Evolutionary conservation across 2,329 filamentous ascomycete genomes (phyloP), one percentile per base, ranked within the genome.

Genomic region (Arthrobotrys megalospora): DNA sequence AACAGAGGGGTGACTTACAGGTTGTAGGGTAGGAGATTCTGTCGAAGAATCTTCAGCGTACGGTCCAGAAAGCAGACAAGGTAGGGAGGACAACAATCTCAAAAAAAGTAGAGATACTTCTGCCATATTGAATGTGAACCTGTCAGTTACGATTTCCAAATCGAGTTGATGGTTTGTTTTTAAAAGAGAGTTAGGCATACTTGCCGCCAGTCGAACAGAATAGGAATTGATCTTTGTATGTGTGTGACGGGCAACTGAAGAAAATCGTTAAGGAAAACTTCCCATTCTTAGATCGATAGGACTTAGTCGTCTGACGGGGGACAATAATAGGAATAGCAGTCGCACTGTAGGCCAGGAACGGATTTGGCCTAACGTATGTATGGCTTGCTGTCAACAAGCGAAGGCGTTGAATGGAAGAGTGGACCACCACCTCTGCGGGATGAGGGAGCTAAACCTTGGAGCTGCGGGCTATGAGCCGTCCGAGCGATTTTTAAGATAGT

Each of bases 321-420:
- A 72, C 75, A 78, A 67, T 72, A 72, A 71, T 78, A 78, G 67
- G 75, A 71, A 78, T 67, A 78, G 75, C 60, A 67, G 75, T 67
- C 68, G 75, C 67, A 78, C 52, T 45, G 75, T 62, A 72, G 52
- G 66, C 48, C 66, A 71, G 67, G 67, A 72, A 72, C 75, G 53
- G 28, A 78, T 78, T 78, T 48, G 75, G 75, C 45, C 55, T 72
- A 63, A 68, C 62, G 43, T 69, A 71, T 70, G 72, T 76, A 76
- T 78, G 60, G 60, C 67, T 78, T 63, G 75, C 75, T 78, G 75
- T 78, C 75, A 78, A 78, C 75, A 78, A 72, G 67, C 75, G 75
- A 78, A 69, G 72, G 55, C 73, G 73, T 70, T 77, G 66, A 52
- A 50, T 65, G 75, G 63, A 55, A 72, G 52, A 45, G 47, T 63